phyloP scores from a whole-genome alignment of 306 rosid species.

The Trifolium dubium region DNA sequence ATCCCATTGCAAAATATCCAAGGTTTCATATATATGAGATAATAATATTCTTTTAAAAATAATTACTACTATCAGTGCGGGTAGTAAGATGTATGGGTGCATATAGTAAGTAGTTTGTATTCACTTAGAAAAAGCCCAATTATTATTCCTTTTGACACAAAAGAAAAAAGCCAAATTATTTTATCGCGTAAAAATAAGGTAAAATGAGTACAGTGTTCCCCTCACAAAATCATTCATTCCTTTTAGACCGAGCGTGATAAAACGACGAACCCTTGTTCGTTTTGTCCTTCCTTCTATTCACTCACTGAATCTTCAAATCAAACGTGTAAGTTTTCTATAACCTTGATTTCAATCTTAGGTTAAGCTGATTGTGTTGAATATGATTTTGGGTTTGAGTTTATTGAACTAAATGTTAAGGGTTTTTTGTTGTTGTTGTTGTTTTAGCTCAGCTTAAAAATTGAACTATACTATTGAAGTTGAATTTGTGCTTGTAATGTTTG shows the following conservation, averaged over 20 bases:
- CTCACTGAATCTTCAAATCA: neutral
- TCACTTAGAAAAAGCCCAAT: neutral
- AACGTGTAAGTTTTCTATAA: constrained; percentile 7
- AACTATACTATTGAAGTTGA: neutral
- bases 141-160: no score
- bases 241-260: neutral
- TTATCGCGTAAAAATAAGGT: neutral
- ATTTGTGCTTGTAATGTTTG: neutral
- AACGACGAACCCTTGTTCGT: constrained; percentile 10
- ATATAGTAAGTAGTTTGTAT: neutral
- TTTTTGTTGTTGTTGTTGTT: neutral
- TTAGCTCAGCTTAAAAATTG: neutral
- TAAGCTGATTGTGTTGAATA: neutral
- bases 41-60: no score
- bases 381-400: neutral
- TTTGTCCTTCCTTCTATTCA: neutral
- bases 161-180: neutral
- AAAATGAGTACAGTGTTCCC: neutral
- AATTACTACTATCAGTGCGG: neutral
- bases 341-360: neutral
- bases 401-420: neutral
- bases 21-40: no score
- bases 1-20: no score
- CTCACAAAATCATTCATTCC: neutral
- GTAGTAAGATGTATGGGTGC: neutral